phyloP scores from a whole-genome alignment of 2,329 filamentous ascomycete genomes.

The Monilinia fructicola region DNA sequence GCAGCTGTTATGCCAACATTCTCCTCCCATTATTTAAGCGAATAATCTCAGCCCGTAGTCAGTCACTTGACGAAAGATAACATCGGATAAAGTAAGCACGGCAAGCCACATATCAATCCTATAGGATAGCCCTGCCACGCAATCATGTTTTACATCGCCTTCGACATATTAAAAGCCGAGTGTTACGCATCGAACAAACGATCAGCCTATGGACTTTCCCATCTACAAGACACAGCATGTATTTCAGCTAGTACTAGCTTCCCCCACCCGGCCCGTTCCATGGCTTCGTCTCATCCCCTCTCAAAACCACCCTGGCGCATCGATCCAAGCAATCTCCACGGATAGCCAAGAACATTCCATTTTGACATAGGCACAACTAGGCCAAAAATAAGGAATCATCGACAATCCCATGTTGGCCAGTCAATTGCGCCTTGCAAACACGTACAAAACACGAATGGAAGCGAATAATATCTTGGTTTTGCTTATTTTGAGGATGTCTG shows the following conservation, averaged over 20 bases:
- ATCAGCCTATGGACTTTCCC: not conserved
- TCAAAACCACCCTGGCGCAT: not conserved
- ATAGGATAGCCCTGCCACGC: not conserved
- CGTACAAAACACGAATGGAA: not conserved
- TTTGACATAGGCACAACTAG: not conserved
- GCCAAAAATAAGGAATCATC: not conserved
- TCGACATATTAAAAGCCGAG: not conserved
- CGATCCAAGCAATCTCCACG: not conserved
- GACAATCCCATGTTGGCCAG: not conserved
- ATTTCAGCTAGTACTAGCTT: not conserved
- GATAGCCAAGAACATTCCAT: too few species aligned
- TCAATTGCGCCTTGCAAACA: not conserved
- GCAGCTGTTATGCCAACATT: not conserved
- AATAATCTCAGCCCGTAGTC: not conserved
- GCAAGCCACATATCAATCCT: not conserved
- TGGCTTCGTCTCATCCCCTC: not conserved
- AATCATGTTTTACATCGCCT: not conserved
- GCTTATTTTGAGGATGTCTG: not conserved
- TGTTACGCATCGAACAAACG: not conserved
- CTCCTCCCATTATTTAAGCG: not conserved
- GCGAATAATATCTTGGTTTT: not conserved
- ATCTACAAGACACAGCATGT: not conserved
- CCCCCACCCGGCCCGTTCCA: not conserved
- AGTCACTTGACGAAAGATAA: not conserved
- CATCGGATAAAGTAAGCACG: not conserved